These are phyloP conservation scores for Mycena rosella DNA, from an alignment of 768 basidiomycete species.

Conservation along the genomic window DNA sequence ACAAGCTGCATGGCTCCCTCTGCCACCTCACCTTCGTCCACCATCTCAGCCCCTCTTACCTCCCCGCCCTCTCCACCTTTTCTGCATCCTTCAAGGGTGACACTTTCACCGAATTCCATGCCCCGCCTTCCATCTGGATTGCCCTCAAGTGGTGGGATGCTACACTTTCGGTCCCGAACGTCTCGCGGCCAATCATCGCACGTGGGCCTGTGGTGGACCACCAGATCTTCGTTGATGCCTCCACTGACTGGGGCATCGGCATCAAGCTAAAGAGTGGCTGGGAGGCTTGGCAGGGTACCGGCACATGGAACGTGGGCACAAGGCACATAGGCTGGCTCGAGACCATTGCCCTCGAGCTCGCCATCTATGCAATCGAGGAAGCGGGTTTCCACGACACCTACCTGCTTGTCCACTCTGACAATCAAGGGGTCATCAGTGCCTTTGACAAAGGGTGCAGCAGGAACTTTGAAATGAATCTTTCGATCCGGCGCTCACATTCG, in stretches of 20 bases:
- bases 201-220: background rate
- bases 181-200: background rate
- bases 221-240: conserved; percentile 36
- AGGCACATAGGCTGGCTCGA: conserved; percentile 46
- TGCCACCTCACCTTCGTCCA: conserved; percentile 16
- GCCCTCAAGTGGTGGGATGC: background rate
- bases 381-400: conserved; percentile 31
- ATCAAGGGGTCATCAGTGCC: conserved; percentile 12
- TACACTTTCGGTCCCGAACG: background rate
- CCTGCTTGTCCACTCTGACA: conserved; percentile 16
- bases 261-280: conserved; percentile 34
- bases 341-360: conserved; percentile 26
- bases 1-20: conserved; percentile 15
- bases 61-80: conserved; percentile 19
- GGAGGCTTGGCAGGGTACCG: conserved; percentile 32
- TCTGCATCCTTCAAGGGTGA: background rate
- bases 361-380: conserved; percentile 19
- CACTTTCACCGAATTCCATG: background rate
- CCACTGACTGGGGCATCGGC: conserved; percentile 45
- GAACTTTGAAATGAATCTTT: too few species aligned
- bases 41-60: conserved; percentile 4
- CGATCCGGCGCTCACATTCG: too few species aligned
- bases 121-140: background rate
- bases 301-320: conserved; percentile 27
- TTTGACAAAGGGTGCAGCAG: too few species aligned